phyloP scores from a whole-genome alignment of 176 grass and related monocot species.

The Lolium perenne region DNA sequence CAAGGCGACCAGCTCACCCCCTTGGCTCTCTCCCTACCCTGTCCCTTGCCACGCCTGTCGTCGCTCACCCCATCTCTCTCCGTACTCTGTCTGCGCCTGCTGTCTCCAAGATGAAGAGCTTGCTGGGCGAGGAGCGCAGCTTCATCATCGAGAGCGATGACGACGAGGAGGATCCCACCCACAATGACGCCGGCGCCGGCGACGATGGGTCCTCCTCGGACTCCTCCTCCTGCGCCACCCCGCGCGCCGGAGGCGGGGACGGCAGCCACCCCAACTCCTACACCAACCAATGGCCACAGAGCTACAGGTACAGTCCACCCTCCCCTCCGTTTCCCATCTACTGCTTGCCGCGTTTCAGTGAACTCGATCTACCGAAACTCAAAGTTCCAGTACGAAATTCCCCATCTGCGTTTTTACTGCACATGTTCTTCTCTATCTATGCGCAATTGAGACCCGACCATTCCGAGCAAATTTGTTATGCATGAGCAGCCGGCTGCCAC shows the following conservation, averaged over 20 bases:
- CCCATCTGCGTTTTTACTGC: too few species aligned
- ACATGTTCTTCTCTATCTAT: not conserved
- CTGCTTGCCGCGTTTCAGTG: not conserved
- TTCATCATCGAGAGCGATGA: conserved; percentile 87
- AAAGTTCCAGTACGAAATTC: too few species aligned
- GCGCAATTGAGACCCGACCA: not conserved
- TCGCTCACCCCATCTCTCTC: not conserved
- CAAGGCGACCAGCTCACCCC: too few species aligned
- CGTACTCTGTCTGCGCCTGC: too few species aligned
- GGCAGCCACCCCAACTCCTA: conserved; percentile 74
- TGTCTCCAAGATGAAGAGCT: conserved; percentile 55
- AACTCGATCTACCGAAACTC: too few species aligned
- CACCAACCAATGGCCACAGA: conserved; percentile 87
- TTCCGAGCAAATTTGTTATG: not conserved
- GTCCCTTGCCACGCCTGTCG: not conserved
- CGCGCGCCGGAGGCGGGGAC: conserved; percentile 4
- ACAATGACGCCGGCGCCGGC: conserved; percentile 55
- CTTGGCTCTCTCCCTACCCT: too few species aligned
- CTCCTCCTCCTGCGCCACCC: conserved; percentile 58
- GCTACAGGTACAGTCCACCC: conserved; percentile 46
- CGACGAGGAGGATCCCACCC: conserved; percentile 58
- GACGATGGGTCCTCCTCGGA: conserved; percentile 35
- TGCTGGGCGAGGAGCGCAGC: conserved; percentile 68
- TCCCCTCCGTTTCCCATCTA: not conserved
- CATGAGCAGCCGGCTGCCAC: not conserved